Evolutionary conservation across 2,329 filamentous ascomycete genomes (phyloP).

Genomic region (Fusarium sp.): DNA sequence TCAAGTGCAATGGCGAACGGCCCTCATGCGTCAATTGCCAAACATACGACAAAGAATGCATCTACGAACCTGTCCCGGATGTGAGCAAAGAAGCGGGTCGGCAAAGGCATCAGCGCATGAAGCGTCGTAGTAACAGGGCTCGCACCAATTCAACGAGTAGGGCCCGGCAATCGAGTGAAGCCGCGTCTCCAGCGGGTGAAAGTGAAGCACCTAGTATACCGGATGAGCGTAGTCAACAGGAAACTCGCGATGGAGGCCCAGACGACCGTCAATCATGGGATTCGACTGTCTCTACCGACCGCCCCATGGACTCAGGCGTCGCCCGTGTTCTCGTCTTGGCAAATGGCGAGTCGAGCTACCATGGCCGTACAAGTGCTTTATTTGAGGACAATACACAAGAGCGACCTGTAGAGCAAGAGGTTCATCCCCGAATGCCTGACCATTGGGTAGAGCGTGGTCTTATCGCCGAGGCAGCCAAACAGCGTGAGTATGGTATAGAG

Average conservation of each 20-base stretch:
- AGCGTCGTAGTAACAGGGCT: slow-evolving; percentile 22
- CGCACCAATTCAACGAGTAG: not conserved
- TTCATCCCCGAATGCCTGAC: slow-evolving; percentile 51
- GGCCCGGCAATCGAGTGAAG: not conserved
- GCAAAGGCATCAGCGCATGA: slow-evolving; percentile 40
- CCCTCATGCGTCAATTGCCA: slow-evolving; percentile 40
- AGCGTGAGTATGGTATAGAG: slow-evolving; percentile 40
- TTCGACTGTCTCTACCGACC: slow-evolving; percentile 5
- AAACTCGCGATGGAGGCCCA: slow-evolving; percentile 12
- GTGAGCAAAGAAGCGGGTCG: slow-evolving; percentile 27
- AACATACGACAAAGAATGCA: slow-evolving; percentile 34
- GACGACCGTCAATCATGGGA: slow-evolving; percentile 20
- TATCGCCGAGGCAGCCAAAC: slow-evolving; percentile 41
- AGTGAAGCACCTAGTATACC: slow-evolving; percentile 8
- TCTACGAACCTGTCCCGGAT: slow-evolving; percentile 49
- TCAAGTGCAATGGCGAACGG: slow-evolving; percentile 61
- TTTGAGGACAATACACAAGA: slow-evolving; percentile 57
- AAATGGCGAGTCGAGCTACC: slow-evolving; percentile 62
- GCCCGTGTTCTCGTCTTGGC: slow-evolving; percentile 58
- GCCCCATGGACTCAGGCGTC: slow-evolving; percentile 45
- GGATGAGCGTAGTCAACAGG: slow-evolving; percentile 7
- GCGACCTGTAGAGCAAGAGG: slow-evolving; percentile 42
- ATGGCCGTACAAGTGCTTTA: slow-evolving; percentile 65
- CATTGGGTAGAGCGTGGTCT: slow-evolving; percentile 62
- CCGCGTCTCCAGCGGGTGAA: slow-evolving; percentile 1